Evolutionary conservation across 192 early-diverging fungal genomes (phyloP).

Genomic region (Coemansia sp.): DNA sequence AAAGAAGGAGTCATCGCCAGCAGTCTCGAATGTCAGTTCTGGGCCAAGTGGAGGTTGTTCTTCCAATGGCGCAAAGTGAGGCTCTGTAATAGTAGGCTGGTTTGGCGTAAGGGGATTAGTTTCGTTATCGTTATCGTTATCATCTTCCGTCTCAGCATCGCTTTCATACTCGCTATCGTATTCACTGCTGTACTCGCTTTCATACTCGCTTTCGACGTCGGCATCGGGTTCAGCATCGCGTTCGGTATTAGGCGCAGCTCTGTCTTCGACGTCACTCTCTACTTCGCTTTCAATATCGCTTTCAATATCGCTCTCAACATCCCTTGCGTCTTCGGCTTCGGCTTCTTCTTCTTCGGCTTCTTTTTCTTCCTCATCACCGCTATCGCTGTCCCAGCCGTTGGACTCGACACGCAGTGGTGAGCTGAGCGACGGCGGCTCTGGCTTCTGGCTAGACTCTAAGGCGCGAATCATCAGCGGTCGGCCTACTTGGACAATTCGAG

Average conservation of each 20-base stretch:
- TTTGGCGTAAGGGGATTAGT: neutral
- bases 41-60: neutral
- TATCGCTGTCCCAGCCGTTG: constrained; percentile 43
- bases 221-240: neutral
- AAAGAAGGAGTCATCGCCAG: constrained; percentile 19
- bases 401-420: constrained; percentile 23
- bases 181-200: neutral
- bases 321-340: neutral
- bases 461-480: constrained; percentile 20
- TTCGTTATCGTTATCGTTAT: neutral
- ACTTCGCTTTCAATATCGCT: neutral
- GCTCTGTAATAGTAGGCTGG: neutral
- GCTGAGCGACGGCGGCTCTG: constrained; percentile 11
- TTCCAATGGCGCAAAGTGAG: neutral
- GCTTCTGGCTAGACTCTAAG: constrained; percentile 4
- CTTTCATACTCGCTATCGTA: neutral
- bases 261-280: neutral
- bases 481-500: constrained; percentile 39
- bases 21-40: constrained; percentile 5
- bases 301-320: constrained; percentile 11
- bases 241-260: neutral
- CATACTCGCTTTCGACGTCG: neutral
- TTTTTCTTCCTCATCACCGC: constrained; percentile 4
- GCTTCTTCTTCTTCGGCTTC: constrained; percentile 3
- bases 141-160: neutral